These are phyloP conservation scores for Centella asiatica DNA, from an alignment of 129 eudicot genomes.

Conservation along the genomic window DNA sequence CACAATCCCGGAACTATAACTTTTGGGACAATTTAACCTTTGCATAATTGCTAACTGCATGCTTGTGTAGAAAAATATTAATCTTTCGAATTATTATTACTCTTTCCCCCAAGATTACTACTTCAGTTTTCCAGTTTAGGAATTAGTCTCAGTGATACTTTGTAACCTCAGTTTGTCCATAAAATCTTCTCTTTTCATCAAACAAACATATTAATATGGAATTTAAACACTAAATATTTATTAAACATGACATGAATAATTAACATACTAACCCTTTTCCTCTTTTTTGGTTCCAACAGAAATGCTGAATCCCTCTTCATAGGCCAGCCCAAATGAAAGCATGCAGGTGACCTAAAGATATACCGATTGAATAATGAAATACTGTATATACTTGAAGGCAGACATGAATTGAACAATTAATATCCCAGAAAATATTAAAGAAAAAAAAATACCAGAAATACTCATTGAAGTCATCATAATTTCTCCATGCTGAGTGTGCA, in stretches of 20 bases:
- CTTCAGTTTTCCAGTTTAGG: too few species aligned
- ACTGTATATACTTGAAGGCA: background rate
- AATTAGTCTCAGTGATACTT: too few species aligned
- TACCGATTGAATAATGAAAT: conserved; percentile 8
- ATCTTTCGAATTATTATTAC: too few species aligned
- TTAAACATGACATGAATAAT: too few species aligned
- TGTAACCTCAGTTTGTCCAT: too few species aligned
- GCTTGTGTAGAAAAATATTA: too few species aligned
- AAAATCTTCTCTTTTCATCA: background rate
- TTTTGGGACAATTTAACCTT: too few species aligned
- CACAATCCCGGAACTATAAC: too few species aligned
- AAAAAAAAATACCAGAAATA: conserved; percentile 69
- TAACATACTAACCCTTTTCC: conserved; percentile 66
- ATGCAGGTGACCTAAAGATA: conserved; percentile 76
- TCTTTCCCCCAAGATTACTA: too few species aligned
- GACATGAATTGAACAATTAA: background rate
- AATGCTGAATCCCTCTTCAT: conserved; percentile 65
- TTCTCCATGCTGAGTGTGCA: conserved; percentile 94
- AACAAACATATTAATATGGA: background rate
- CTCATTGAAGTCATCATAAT: conserved; percentile 95
- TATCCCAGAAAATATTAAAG: background rate
- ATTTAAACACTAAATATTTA: background rate
- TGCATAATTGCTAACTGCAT: too few species aligned
- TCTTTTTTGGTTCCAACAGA: conserved; percentile 42
- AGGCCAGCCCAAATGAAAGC: conserved; percentile 87